Conservation (phyloP, 495 filamentous ascomycete species). For the Penicillium canescens region DNA sequence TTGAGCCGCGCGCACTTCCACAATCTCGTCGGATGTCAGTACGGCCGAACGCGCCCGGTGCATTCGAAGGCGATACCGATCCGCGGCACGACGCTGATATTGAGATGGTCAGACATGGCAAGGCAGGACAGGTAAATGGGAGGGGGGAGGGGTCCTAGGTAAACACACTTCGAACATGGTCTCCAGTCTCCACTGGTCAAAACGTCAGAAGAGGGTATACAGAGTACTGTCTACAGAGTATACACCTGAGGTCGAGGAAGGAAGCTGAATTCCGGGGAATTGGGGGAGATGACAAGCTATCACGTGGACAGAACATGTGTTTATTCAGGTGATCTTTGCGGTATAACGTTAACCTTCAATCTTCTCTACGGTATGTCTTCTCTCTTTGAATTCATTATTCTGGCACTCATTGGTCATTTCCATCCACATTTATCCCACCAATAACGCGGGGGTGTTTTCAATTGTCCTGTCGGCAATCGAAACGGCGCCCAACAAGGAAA, state of each 20-base stretch:
- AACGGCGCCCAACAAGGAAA: constrained; percentile 27
- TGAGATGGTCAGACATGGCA: constrained; percentile 4
- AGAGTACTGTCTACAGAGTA: too few species aligned
- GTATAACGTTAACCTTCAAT: too few species aligned
- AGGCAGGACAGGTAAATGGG: background rate
- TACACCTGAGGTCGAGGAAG: background rate
- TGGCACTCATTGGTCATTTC: background rate
- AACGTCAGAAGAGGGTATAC: too few species aligned
- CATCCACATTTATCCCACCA: constrained; percentile 28
- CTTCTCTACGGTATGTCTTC: too few species aligned
- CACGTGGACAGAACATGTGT: constrained; percentile 27
- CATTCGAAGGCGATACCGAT: constrained; percentile 62
- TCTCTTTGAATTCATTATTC: too few species aligned
- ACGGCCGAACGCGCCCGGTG: constrained; percentile 85
- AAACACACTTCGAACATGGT: constrained; percentile 39
- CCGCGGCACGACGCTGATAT: constrained; percentile 44
- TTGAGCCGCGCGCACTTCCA: constrained; percentile 92
- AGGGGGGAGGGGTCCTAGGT: background rate
- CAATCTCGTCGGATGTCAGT: constrained; percentile 78
- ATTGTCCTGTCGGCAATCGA: constrained; percentile 33
- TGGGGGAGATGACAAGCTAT: constrained; percentile 6
- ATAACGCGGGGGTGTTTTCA: constrained; percentile 21
- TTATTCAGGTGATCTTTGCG: too few species aligned
- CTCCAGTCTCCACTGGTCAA: background rate
- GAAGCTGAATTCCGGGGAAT: constrained; percentile 2